These are phyloP conservation scores for Globisporangium lucens DNA, from an alignment of 352 stramenopile genomes.

Conservation along the genomic window DNA sequence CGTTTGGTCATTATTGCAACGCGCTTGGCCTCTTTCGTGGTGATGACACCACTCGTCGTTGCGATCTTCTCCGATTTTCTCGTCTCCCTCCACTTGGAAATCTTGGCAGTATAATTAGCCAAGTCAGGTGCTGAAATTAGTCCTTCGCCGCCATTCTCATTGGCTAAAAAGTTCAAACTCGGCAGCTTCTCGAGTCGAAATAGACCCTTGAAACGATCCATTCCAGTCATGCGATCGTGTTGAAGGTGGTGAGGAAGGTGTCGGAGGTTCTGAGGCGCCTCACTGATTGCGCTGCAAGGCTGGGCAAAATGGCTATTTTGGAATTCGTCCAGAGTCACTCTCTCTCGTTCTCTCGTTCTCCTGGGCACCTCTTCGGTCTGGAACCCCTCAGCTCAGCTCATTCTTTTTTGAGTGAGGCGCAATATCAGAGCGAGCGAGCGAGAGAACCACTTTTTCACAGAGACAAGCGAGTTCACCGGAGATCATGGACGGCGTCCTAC, in stretches of 20 bases:
- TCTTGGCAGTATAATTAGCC: not conserved
- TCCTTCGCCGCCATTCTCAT: not conserved
- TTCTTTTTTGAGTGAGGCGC: conserved; percentile 1
- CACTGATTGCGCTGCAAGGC: not conserved
- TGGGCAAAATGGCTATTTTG: not conserved
- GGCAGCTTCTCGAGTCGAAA: not conserved
- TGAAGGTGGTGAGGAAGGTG: not conserved
- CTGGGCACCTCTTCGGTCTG: not conserved
- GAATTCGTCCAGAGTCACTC: conserved; percentile 2
- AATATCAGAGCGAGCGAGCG: conserved; percentile 2
- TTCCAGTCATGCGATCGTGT: not conserved
- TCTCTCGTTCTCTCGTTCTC: not conserved
- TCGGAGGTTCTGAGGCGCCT: not conserved
- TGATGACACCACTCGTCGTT: not conserved
- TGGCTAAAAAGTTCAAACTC: not conserved
- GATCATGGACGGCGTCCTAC: conserved; percentile 19
- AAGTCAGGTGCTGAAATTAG: not conserved
- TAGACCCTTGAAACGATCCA: conserved; percentile 8
- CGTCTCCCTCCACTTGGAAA: not conserved
- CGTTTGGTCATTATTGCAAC: not conserved
- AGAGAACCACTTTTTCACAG: not conserved
- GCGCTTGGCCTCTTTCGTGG: not conserved
- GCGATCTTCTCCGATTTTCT: not conserved
- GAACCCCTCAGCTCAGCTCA: not conserved
- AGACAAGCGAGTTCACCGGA: not conserved